Percentiles rank a stretch among this genome's conserved stretches.
These are phyloP conservation scores for Irpex sp. DNA, from an alignment of 1,284 basidiomycete species.

Conservation along the genomic window DNA sequence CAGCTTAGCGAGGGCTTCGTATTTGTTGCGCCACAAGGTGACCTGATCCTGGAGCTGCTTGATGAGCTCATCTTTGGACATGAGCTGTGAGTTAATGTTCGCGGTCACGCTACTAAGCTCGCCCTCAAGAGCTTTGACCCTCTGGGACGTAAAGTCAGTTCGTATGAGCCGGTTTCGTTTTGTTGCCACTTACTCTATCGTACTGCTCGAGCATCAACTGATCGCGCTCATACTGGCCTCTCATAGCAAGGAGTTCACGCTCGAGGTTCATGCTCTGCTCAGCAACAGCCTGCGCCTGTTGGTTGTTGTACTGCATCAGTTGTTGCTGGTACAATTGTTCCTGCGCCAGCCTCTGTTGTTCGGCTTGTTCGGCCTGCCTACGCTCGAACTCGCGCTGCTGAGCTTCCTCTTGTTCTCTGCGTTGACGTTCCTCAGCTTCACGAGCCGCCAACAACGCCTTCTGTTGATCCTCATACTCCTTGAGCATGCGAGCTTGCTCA, in stretches of 20 bases:
- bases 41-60: constrained; percentile 97
- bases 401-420: constrained; percentile 75
- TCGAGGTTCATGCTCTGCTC: constrained; percentile 80
- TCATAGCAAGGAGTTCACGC: constrained; percentile 87
- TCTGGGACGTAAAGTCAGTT: constrained; percentile 37
- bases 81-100: constrained; percentile 86
- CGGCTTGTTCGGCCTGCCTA: constrained; percentile 84
- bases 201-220: constrained; percentile 99
- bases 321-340: constrained; percentile 83
- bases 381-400: constrained; percentile 91
- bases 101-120: constrained; percentile 80
- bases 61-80: constrained; percentile 94
- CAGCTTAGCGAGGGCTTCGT: constrained; percentile 96
- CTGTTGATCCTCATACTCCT: constrained; percentile 97
- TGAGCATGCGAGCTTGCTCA: constrained; percentile 93
- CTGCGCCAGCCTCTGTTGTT: constrained; percentile 85
- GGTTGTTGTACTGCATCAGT: constrained; percentile 71
- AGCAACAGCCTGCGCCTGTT: constrained; percentile 61
- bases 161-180: background rate
- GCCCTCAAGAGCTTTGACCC: constrained; percentile 94
- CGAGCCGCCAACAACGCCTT: constrained; percentile 75
- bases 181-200: constrained; percentile 65
- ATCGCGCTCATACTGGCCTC: constrained; percentile 97
- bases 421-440: constrained; percentile 79
- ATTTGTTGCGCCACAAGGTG: constrained; percentile 96